Percentiles rank a stretch among this genome's conserved stretches.
Conservation (phyloP, 2,329 filamentous ascomycete genomes). For the Aspergillus ochraceus region DNA sequence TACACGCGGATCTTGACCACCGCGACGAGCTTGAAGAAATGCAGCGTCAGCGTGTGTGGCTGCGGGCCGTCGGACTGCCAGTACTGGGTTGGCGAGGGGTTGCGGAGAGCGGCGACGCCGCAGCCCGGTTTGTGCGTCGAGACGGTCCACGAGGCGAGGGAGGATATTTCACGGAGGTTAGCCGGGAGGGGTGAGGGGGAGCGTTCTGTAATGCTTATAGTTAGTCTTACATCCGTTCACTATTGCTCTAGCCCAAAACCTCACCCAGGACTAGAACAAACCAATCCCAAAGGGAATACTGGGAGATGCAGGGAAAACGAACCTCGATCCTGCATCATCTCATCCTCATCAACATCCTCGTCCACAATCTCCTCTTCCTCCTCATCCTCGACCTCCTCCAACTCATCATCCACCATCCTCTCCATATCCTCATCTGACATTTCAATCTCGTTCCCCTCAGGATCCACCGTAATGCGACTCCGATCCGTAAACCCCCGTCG, state of each 20-base stretch:
- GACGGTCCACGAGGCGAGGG: constrained; percentile 66
- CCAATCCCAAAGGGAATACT: too few species aligned
- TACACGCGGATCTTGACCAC: constrained; percentile 55
- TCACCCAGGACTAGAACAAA: too few species aligned
- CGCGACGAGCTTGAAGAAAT: constrained; percentile 59
- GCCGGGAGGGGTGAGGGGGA: constrained; percentile 39
- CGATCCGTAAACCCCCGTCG: constrained; percentile 8
- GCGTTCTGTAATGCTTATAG: constrained; percentile 24
- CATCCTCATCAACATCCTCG: constrained; percentile 34
- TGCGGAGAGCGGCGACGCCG: constrained; percentile 59
- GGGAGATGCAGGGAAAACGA: not conserved
- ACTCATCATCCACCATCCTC: constrained; percentile 15
- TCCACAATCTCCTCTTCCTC: constrained; percentile 6
- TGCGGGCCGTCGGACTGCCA: constrained; percentile 69
- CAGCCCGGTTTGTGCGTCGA: constrained; percentile 64
- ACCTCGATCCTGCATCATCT: constrained; percentile 39
- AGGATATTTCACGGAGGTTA: constrained; percentile 62
- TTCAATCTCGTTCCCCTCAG: constrained; percentile 19
- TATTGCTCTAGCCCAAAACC: too few species aligned
- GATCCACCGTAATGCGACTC: constrained; percentile 9
- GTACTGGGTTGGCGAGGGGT: constrained; percentile 57
- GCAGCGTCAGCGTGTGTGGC: constrained; percentile 62
- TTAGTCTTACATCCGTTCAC: not conserved
- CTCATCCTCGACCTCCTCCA: constrained; percentile 14
- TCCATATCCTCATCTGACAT: constrained; percentile 23